Evolutionary conservation across 2,329 filamentous ascomycete species (phyloP).

Genomic region (Bisporella sp.): DNA sequence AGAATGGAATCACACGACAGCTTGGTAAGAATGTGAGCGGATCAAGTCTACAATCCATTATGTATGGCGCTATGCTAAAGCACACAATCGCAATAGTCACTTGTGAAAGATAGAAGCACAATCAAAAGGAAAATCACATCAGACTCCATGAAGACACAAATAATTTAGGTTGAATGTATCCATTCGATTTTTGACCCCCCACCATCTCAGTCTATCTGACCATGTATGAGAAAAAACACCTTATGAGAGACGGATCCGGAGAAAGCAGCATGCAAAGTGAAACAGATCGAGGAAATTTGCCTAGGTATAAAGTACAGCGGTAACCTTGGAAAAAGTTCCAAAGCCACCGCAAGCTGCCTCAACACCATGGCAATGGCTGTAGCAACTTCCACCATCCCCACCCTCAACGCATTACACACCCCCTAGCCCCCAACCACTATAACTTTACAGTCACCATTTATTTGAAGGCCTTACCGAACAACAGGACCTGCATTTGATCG

Average conservation of each 20-base stretch:
- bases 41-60: too few relatives aligned
- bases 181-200: slow-evolving; percentile 16
- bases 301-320: slow-evolving; percentile 33
- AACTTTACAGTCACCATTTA: slow-evolving; percentile 29
- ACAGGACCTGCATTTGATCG: slow-evolving; percentile 97
- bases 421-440: slow-evolving; percentile 10
- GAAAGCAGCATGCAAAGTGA: slow-evolving; percentile 20
- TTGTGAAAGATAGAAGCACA: too few relatives aligned
- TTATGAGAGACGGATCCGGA: slow-evolving; percentile 16
- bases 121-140: background rate
- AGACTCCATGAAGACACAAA: background rate
- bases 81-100: too few relatives aligned
- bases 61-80: too few relatives aligned
- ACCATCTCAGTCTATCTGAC: slow-evolving; percentile 16
- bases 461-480: slow-evolving; percentile 99
- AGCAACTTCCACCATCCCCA: slow-evolving; percentile 23
- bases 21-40: too few relatives aligned
- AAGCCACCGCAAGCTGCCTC: slow-evolving; percentile 27
- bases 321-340: slow-evolving; percentile 16
- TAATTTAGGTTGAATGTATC: slow-evolving; percentile 15
- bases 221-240: slow-evolving; percentile 15
- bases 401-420: slow-evolving; percentile 16
- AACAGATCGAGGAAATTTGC: slow-evolving; percentile 29
- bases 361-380: slow-evolving; percentile 29
- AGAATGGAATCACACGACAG: too few relatives aligned